A percentile compares a stretch with the other conserved stretches of the same genome.
Conservation (phyloP, 2,329 filamentous ascomycete species). For the Colletotrichum ledebouriae region DNA sequence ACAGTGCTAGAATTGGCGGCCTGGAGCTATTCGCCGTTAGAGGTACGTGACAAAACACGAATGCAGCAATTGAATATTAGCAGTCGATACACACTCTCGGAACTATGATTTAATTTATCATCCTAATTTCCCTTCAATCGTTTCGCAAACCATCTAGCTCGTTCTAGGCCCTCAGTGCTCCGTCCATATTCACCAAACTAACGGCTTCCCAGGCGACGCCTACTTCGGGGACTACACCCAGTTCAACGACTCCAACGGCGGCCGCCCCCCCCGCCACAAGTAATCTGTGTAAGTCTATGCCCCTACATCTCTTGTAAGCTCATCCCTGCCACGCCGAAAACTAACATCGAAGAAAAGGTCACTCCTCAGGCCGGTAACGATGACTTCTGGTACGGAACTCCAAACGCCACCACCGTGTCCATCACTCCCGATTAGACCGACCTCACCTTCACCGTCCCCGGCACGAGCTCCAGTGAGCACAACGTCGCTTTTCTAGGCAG, state of each 20-base stretch:
- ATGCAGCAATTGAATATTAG: background rate
- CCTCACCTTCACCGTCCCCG: constrained; percentile 46
- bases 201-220: too few relatives aligned
- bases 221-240: too few relatives aligned
- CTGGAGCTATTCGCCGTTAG: constrained; percentile 45
- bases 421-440: constrained; percentile 27
- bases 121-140: background rate
- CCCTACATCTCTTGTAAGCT: too few relatives aligned
- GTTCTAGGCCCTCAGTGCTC: constrained; percentile 7
- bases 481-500: constrained; percentile 43
- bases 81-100: background rate
- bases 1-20: constrained; percentile 46
- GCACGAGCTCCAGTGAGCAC: constrained; percentile 42
- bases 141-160: background rate
- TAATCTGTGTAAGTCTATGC: too few relatives aligned
- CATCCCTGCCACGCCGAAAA: too few relatives aligned
- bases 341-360: too few relatives aligned
- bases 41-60: too few relatives aligned
- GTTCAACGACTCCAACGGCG: too few relatives aligned
- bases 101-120: background rate
- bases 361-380: too few relatives aligned
- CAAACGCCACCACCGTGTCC: constrained; percentile 32
- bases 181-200: too few relatives aligned
- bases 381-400: constrained; percentile 44
- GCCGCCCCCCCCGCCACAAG: too few relatives aligned